Percentiles rank a stretch among this genome's conserved stretches.
Evolutionary conservation across 2,329 filamentous ascomycete genomes (phyloP).

Genomic region (Fusarium robinianum): DNA sequence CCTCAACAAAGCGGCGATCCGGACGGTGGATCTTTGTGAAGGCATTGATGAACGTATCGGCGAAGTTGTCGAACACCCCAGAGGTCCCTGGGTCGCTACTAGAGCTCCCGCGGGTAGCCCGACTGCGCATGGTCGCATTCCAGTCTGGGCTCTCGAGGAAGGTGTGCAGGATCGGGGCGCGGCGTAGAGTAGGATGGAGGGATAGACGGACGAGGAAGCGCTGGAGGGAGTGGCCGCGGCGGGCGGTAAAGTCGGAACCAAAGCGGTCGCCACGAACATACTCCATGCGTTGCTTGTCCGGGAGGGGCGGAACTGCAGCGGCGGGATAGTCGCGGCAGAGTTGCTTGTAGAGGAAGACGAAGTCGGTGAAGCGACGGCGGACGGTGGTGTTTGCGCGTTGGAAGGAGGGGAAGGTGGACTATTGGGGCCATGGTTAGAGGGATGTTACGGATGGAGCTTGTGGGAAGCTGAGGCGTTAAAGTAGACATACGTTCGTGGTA

Average conservation of each 20-base stretch:
- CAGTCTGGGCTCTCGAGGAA: slow-evolving; percentile 95
- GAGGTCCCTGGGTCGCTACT: slow-evolving; percentile 54
- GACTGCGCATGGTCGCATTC: slow-evolving; percentile 91
- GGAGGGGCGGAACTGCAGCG: slow-evolving; percentile 89
- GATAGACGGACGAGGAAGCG: slow-evolving; percentile 87
- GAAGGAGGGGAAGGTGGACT: slow-evolving; percentile 96
- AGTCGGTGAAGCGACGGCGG: slow-evolving; percentile 94
- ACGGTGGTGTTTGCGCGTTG: slow-evolving; percentile 78
- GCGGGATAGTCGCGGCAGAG: slow-evolving; percentile 86
- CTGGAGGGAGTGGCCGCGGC: slow-evolving; percentile 86
- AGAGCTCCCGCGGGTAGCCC: slow-evolving; percentile 67
- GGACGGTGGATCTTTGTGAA: slow-evolving; percentile 97
- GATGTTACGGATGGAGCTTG: no score
- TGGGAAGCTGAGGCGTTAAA: slow-evolving; percentile 9
- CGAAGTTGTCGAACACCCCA: slow-evolving; percentile 91
- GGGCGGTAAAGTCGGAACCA: slow-evolving; percentile 85
- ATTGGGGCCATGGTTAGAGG: no score
- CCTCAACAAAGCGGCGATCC: slow-evolving; percentile 92
- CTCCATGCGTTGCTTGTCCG: slow-evolving; percentile 99
- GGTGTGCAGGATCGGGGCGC: slow-evolving; percentile 78
- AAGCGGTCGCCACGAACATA: slow-evolving; percentile 97
- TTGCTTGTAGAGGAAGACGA: slow-evolving; percentile 93
- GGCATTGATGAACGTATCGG: slow-evolving; percentile 95
- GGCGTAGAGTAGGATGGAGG: slow-evolving; percentile 85
- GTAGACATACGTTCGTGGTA: slow-evolving; percentile 73